A percentile compares a stretch with the other conserved stretches of the same genome.
Evolutionary conservation across 2,329 filamentous ascomycete genomes (phyloP).

Genomic region (Colletotrichum tanaceti): DNA sequence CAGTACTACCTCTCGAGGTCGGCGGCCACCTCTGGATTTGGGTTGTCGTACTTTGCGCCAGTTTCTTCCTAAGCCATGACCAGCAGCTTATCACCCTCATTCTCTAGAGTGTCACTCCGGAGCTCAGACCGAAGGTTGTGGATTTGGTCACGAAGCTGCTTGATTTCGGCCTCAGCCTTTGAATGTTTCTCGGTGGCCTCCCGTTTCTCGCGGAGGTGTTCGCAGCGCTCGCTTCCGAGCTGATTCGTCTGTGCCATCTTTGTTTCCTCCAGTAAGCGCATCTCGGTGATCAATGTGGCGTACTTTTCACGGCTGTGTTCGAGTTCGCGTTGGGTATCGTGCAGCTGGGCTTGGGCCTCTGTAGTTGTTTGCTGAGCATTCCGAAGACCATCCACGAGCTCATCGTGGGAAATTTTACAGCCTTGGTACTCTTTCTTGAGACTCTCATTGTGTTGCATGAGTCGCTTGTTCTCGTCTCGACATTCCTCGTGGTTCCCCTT

Average conservation of each 20-base stretch:
- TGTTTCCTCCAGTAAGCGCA: not conserved
- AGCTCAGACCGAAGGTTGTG: not conserved
- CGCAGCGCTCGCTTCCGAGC: conserved; percentile 11
- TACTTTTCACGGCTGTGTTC: not conserved
- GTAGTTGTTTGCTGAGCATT: not conserved
- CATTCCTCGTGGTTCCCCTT: too few relatives aligned
- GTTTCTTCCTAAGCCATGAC: not conserved
- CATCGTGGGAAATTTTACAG: not conserved
- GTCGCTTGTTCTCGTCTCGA: not conserved
- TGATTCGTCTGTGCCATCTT: not conserved
- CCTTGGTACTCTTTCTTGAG: not conserved
- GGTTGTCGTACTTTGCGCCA: not conserved
- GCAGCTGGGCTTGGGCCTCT: not conserved
- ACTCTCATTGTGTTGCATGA: not conserved
- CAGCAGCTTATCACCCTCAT: not conserved
- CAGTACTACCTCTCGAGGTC: not conserved
- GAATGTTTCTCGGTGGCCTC: not conserved
- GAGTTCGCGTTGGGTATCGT: not conserved
- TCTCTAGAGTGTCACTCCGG: not conserved
- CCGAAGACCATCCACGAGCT: not conserved
- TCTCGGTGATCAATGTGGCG: not conserved
- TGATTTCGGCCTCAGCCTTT: not conserved
- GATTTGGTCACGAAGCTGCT: not conserved
- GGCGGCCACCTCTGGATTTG: not conserved
- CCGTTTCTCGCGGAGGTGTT: not conserved